Evolutionary conservation across 2,329 filamentous ascomycete genomes (phyloP), one percentile per base, ranked within the genome.

Genomic region (Chalara sp.): DNA sequence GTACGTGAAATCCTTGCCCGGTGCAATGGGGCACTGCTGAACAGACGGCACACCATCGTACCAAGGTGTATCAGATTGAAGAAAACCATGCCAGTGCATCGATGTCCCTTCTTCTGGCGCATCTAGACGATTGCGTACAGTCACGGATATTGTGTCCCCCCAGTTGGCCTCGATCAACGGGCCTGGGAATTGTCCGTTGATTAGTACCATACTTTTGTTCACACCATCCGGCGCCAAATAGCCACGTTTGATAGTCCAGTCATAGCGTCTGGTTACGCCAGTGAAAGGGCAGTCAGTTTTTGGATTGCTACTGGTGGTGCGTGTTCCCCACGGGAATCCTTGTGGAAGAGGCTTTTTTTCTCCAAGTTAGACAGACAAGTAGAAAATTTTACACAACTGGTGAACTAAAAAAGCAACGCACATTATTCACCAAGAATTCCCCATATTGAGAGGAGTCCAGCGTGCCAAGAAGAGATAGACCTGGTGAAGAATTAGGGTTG

Each of bases 51-150:
- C 69, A 10, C 74, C 73, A 55, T 76, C 74, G 55, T 68, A 65
- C 52, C 70, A 63, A 37, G 54, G 60, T 29, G 58, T 63, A 11
- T 48, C 53, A n/a, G 56, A 64, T 56, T 80, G 74, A 13, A 72
- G 69, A 21, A 80, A 54, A n/a, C 74, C 78, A 74, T 77, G 40
- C 70, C 70, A 53, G 70, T 81, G 55, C 56, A 60, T 63, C 58
- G 69, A 63, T 62, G 57, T 71, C 30, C 64, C 61, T 52, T 69
- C 63, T 43, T 61, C 53, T 6, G 61, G 59, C 32, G 61, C 66
- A 11, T 72, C 77, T 10, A 90, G 79, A 46, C 82, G 78, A 67
- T 93, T 93, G 66, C 80, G 76, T 50, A 91, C 76, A 32, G 81
- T 83, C 41, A 89, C 79, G 48, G 86, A 69, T 44, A 82, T 74